These are phyloP conservation scores for Micractinium sp. DNA, from an alignment of 139 green algal species.

Conservation along the genomic window DNA sequence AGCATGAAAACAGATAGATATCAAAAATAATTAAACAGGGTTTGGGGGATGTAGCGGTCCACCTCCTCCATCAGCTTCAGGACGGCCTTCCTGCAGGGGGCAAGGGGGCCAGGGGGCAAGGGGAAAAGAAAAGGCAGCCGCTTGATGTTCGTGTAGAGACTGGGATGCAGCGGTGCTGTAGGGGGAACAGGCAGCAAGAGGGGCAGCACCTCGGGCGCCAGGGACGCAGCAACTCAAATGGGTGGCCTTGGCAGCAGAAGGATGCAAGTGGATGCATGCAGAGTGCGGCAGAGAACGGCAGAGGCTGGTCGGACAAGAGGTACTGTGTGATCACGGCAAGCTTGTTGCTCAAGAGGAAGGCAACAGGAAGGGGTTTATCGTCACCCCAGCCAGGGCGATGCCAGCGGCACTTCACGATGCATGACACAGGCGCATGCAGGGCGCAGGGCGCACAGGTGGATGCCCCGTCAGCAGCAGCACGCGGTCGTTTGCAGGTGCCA, in stretches of 20 bases:
- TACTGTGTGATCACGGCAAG: not conserved
- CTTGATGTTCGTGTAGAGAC: not conserved
- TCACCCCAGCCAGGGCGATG: constrained; percentile 13
- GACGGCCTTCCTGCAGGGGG: constrained; percentile 71
- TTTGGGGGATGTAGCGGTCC: constrained; percentile 87
- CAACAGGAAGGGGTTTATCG: constrained; percentile 23
- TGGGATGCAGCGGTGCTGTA: not conserved
- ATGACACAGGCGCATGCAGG: not conserved
- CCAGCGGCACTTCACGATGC: not conserved
- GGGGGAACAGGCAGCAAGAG: not conserved
- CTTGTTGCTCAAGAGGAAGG: not conserved
- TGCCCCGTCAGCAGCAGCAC: not conserved
- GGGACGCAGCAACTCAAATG: too few species aligned
- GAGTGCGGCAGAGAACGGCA: not conserved
- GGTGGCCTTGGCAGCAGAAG: too few species aligned
- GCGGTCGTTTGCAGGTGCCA: not conserved
- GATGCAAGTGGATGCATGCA: too few species aligned
- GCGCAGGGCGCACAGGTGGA: not conserved
- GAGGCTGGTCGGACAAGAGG: not conserved
- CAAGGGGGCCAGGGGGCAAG: too few species aligned
- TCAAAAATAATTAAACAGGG: too few species aligned
- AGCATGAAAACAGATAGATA: too few species aligned
- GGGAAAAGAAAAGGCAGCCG: not conserved
- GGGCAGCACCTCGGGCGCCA: too few species aligned
- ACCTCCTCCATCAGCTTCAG: constrained; percentile 92